These are phyloP conservation scores for Leccinum fuscescens DNA, from an alignment of 1,284 basidiomycete species.

Conservation along the genomic window DNA sequence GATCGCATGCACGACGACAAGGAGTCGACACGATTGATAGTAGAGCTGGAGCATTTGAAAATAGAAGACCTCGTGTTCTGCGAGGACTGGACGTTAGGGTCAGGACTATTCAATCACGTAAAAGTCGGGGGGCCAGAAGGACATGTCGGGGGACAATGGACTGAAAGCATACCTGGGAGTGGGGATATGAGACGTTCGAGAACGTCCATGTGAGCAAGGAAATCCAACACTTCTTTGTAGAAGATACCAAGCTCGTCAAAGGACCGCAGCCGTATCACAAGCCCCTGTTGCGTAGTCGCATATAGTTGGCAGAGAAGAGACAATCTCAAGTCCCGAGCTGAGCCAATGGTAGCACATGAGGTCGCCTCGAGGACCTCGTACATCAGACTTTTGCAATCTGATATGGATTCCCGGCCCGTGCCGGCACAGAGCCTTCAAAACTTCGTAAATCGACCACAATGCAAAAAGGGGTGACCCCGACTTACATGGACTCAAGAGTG, in stretches of 20 bases:
- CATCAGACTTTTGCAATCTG: conserved; percentile 33
- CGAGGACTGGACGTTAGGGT: conserved; percentile 37
- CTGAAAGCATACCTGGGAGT: conserved; percentile 36
- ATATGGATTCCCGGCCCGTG: conserved; percentile 38
- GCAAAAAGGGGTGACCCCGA: conserved; percentile 2
- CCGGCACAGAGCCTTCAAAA: conserved; percentile 39
- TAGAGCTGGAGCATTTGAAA: conserved; percentile 39
- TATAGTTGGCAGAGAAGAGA: conserved; percentile 37
- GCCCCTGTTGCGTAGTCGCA: conserved; percentile 31
- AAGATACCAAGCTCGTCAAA: conserved; percentile 32
- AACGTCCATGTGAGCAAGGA: conserved; percentile 36
- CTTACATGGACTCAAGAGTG: conserved; percentile 41
- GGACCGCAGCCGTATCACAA: conserved; percentile 31
- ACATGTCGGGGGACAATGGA: neutral
- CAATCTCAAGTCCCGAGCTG: conserved; percentile 36
- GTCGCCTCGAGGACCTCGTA: conserved; percentile 30
- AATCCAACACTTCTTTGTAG: conserved; percentile 34
- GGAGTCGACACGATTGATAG: conserved; percentile 38
- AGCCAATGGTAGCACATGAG: conserved; percentile 24
- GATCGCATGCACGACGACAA: conserved; percentile 39
- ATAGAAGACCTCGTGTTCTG: conserved; percentile 41
- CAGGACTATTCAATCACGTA: conserved; percentile 16
- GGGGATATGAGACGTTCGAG: conserved; percentile 38
- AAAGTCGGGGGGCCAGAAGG: conserved; percentile 1
- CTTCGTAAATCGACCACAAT: conserved; percentile 3